Percentiles rank a stretch among this genome's conserved stretches.
Evolutionary conservation across 441 rosid species (phyloP).

Genomic region (Eutrema salsugineum): DNA sequence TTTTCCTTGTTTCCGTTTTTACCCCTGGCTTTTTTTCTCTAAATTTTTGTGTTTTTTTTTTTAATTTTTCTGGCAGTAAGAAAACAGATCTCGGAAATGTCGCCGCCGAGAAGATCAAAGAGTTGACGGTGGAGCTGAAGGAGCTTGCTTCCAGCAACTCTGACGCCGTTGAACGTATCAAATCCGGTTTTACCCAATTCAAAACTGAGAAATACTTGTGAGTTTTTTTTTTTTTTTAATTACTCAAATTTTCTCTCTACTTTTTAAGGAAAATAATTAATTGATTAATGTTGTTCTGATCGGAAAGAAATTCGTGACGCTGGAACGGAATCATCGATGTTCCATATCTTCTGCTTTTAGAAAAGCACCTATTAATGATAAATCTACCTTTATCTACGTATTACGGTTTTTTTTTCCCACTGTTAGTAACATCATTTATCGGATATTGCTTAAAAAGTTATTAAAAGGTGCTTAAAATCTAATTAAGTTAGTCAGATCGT

Average conservation of each 20-base stretch:
- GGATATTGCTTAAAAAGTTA: not conserved
- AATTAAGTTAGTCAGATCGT: not conserved
- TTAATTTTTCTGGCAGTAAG: constrained; percentile 39
- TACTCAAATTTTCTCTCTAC: not conserved
- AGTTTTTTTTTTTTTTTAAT: constrained; percentile 1
- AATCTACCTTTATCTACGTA: not conserved
- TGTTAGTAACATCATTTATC: not conserved
- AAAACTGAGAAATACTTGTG: constrained; percentile 74
- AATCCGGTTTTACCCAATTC: constrained; percentile 69
- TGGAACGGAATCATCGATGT: constrained; percentile 2
- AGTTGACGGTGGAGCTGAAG: constrained; percentile 68
- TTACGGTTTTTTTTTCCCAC: not conserved
- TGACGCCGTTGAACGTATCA: constrained; percentile 54
- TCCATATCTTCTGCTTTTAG: constrained; percentile 3
- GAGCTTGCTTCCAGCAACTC: constrained; percentile 36
- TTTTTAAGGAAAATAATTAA: not conserved
- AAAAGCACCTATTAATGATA: constrained; percentile 10
- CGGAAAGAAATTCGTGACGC: constrained; percentile 1
- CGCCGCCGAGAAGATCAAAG: constrained; percentile 82
- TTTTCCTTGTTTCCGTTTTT: not conserved
- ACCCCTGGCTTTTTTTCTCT: not conserved
- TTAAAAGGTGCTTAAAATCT: not conserved
- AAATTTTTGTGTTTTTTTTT: not conserved
- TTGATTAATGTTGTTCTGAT: not conserved
- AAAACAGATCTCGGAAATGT: constrained; percentile 53